A percentile compares a stretch with the other conserved stretches of the same genome.
phyloP scores from a whole-genome alignment of 768 basidiomycete species.

The Kwoniella sp. region DNA sequence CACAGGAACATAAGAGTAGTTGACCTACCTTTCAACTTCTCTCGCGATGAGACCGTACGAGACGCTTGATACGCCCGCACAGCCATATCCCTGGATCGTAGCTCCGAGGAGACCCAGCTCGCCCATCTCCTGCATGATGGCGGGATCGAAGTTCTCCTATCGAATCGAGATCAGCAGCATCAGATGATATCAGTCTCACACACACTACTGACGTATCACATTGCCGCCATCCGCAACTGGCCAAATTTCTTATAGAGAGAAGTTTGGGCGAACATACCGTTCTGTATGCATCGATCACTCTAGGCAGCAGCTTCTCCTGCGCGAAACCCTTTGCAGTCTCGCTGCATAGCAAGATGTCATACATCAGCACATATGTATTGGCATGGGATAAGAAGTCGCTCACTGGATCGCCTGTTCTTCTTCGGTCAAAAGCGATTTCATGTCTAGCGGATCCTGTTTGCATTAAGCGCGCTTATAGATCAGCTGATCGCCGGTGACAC shows the following conservation, averaged over 20 bases:
- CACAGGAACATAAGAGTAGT: too few species aligned
- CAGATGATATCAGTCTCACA: not conserved
- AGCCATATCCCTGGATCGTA: conserved; percentile 90
- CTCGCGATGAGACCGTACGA: conserved; percentile 92
- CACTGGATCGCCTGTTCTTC: conserved; percentile 89
- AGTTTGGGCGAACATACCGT: too few species aligned
- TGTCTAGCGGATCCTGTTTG: conserved; percentile 77
- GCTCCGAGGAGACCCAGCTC: conserved; percentile 85
- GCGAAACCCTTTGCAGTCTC: conserved; percentile 63
- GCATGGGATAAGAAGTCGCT: too few species aligned
- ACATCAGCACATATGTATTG: conserved; percentile 1
- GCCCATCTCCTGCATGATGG: conserved; percentile 87
- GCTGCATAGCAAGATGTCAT: conserved; percentile 57
- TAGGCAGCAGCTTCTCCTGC: conserved; percentile 80
- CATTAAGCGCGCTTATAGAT: not conserved
- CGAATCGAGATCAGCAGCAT: not conserved
- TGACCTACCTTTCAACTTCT: conserved; percentile 83
- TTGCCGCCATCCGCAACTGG: too few species aligned
- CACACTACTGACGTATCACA: not conserved
- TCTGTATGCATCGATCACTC: conserved; percentile 83
- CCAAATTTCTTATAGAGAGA: too few species aligned
- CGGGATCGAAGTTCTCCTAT: conserved; percentile 70
- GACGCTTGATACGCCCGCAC: conserved; percentile 86
- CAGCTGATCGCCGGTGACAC: not conserved
- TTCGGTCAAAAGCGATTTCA: conserved; percentile 78